Evolutionary conservation across 345 rosid species (phyloP), one percentile per base, ranked within the genome.

Genomic region (Camelina sativa): DNA sequence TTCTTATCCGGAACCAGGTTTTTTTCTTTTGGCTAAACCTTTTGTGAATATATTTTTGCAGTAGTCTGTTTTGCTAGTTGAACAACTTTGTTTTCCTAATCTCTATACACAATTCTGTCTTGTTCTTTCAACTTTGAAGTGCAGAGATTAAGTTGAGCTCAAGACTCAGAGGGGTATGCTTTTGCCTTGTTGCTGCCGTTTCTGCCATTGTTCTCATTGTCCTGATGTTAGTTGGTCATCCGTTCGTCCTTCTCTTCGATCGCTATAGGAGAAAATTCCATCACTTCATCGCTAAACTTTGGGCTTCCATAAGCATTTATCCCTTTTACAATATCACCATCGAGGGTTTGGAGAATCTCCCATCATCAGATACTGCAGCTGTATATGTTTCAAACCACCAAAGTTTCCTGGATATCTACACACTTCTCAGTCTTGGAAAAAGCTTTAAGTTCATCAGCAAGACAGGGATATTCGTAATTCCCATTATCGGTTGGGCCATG

Each of bases 401-500:
- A 76, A 95, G 99, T 62, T 90, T 95, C 81, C 74, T 95, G 20
- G 99, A 95, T 82, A 90, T 90, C 72, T 92, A 86, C 74, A 82
- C 92, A 3, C 97, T 95, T 73, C 86, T 95, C 15, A 90, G 92
- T 25, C 84, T 92, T 32, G 98, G 94, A 19, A 84, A 86, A 80
- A 80, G 85, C 87, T 92, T 80, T 72, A 95, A 90, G 89, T 95
- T 95, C 81, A 89, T 92, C 76, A 92, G 97, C 86, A 95, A 92
- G 84, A 88, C 91, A 0, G 85, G 77, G 25, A 88, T 95, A 79
- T 90, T 95, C 77, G 84, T 90, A 35, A 79, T 71, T 80, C 99
- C 97, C 2, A 22, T 88, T 2, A 86, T 95, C 23, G 99, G 99
- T 6, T 95, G 99, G 98, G 98, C 94, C 58, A 95, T 95, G 98